Evolutionary conservation across 768 basidiomycete genomes (phyloP).

Genomic region (Termitomyces sp.): DNA sequence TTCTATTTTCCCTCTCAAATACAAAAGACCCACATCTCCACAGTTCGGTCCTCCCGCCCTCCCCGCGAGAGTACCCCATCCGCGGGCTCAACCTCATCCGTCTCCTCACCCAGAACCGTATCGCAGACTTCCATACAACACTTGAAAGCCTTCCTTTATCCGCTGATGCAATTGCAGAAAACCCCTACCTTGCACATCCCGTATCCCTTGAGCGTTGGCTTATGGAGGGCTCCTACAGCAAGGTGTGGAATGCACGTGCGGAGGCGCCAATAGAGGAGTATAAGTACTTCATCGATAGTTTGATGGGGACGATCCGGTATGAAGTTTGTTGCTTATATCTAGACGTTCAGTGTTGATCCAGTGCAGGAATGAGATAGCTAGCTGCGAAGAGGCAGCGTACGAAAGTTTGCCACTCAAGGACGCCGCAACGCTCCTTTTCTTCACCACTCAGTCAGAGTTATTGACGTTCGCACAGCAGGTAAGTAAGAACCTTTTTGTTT

Average conservation of each 20-base stretch:
- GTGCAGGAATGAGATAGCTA: slow-evolving; percentile 90
- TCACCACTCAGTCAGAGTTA: slow-evolving; percentile 76
- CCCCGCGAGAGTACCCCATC: slow-evolving; percentile 83
- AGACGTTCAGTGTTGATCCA: slow-evolving; percentile 1
- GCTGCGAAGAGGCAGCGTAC: slow-evolving; percentile 93
- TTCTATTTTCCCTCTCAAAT: slow-evolving; percentile 1
- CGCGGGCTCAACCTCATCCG: slow-evolving; percentile 93
- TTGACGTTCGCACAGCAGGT: slow-evolving; percentile 81
- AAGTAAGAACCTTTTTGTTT: background rate
- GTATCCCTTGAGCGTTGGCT: slow-evolving; percentile 94
- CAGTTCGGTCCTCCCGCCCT: slow-evolving; percentile 74
- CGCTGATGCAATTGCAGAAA: slow-evolving; percentile 62
- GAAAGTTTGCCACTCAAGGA: slow-evolving; percentile 87
- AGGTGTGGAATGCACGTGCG: slow-evolving; percentile 94
- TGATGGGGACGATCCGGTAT: slow-evolving; percentile 93
- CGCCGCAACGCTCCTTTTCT: slow-evolving; percentile 89
- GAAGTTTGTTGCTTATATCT: slow-evolving; percentile 12
- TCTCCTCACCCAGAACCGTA: slow-evolving; percentile 91
- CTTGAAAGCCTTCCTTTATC: slow-evolving; percentile 82
- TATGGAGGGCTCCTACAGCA: slow-evolving; percentile 98
- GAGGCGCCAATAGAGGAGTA: slow-evolving; percentile 93
- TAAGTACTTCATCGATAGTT: slow-evolving; percentile 87
- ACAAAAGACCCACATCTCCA: background rate
- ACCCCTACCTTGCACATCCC: slow-evolving; percentile 77
- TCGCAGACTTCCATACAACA: slow-evolving; percentile 96